Conservation (phyloP, 192 early-diverging fungal genomes). For the Coemansia sp. region DNA sequence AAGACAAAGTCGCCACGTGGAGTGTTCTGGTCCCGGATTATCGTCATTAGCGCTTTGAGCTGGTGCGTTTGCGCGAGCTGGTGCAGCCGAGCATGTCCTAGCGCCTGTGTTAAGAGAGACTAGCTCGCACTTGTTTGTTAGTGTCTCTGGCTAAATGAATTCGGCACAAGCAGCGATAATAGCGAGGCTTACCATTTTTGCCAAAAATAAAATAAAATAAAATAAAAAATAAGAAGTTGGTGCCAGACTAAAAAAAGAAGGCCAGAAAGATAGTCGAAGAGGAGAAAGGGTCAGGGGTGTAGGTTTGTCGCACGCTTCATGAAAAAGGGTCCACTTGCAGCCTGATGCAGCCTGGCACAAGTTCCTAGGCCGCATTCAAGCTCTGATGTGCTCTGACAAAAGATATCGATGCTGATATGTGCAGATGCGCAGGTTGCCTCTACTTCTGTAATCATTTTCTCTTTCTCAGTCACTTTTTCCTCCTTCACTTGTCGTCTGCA, state of each 20-base stretch:
- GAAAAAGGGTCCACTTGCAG: not conserved
- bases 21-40: slow-evolving; percentile 81
- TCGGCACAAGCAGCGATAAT: not conserved
- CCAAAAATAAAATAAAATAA: not conserved
- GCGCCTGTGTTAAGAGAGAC: slow-evolving; percentile 40
- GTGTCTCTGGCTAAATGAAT: not conserved
- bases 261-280: not conserved
- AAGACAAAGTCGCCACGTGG: slow-evolving; percentile 93
- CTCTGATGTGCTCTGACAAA: slow-evolving; percentile 8
- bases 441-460: not conserved
- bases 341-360: not conserved
- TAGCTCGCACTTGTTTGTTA: not conserved
- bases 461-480: not conserved
- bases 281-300: not conserved
- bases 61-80: slow-evolving; percentile 74
- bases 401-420: not conserved
- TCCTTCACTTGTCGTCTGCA: not conserved
- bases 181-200: not conserved
- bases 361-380: slow-evolving; percentile 3
- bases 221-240: no score
- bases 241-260: no score
- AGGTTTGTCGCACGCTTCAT: not conserved
- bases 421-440: not conserved
- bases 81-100: slow-evolving; percentile 64
- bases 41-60: slow-evolving; percentile 81